Evolutionary conservation across 2,329 filamentous ascomycete species (phyloP).

Genomic region (Alternaria brassicicola): DNA sequence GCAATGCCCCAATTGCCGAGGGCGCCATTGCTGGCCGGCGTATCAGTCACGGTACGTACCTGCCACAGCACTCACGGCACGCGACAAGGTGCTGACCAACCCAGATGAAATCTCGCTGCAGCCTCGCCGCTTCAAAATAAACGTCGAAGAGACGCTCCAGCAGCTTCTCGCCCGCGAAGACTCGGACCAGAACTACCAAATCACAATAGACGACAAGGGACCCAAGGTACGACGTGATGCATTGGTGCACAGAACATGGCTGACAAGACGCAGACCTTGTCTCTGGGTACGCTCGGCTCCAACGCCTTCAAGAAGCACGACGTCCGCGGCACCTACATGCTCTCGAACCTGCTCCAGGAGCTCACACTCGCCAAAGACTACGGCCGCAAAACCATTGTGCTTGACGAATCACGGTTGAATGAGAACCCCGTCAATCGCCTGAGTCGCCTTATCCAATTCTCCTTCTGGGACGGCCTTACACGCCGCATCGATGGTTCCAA

Average conservation of each 20-base stretch:
- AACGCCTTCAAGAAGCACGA: constrained; percentile 88
- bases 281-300: constrained; percentile 82
- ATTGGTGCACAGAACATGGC: constrained; percentile 3
- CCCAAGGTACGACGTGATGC: constrained; percentile 71
- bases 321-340: constrained; percentile 93
- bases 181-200: constrained; percentile 92
- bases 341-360: constrained; percentile 95
- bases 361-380: constrained; percentile 90
- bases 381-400: constrained; percentile 84
- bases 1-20: constrained; percentile 38
- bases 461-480: constrained; percentile 93
- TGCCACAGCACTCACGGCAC: not conserved
- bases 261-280: constrained; percentile 66
- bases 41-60: constrained; percentile 47
- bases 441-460: constrained; percentile 81
- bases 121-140: constrained; percentile 81
- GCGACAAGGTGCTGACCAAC: constrained; percentile 11
- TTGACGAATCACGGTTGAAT: constrained; percentile 88
- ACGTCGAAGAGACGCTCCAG: constrained; percentile 83
- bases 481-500: constrained; percentile 86
- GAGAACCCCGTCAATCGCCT: constrained; percentile 94
- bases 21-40: constrained; percentile 41
- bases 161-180: constrained; percentile 84
- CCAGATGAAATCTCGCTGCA: constrained; percentile 74
- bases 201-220: constrained; percentile 94